Evolutionary conservation across 441 rosid species (phyloP).

Genomic region (Pelargonium myrrhifolium): DNA sequence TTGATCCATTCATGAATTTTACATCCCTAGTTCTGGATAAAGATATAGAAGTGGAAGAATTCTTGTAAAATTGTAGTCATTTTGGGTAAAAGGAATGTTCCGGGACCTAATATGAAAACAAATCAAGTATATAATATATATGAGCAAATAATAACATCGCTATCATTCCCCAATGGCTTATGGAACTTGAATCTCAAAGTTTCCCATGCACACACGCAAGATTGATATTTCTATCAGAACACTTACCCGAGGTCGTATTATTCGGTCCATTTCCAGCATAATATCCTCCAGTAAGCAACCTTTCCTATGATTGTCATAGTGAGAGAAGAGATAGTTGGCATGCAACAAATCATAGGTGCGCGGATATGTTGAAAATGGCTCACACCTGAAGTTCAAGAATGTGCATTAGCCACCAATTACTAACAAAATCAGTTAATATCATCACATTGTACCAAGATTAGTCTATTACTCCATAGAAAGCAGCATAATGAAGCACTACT

Average conservation of each 20-base stretch:
- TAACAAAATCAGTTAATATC: neutral
- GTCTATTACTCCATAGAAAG: neutral
- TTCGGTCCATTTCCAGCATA: slow-evolving; percentile 88
- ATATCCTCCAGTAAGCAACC: slow-evolving; percentile 74
- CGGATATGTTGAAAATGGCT: slow-evolving; percentile 90
- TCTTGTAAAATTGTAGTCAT: no score
- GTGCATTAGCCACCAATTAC: slow-evolving; percentile 1
- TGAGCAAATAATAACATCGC: no score
- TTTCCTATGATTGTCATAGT: slow-evolving; percentile 42
- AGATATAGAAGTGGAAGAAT: no score
- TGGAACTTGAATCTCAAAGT: neutral
- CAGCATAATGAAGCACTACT: slow-evolving; percentile 13
- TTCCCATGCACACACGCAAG: neutral
- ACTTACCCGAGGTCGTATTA: slow-evolving; percentile 71
- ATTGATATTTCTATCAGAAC: slow-evolving; percentile 4
- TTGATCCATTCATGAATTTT: no score
- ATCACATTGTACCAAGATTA: neutral
- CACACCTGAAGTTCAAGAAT: slow-evolving; percentile 51
- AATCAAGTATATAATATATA: no score
- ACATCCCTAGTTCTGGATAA: no score
- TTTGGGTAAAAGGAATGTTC: no score
- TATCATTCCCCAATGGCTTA: no score
- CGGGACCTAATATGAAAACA: no score
- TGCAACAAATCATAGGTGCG: slow-evolving; percentile 83
- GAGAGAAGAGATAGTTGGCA: slow-evolving; percentile 59